Evolutionary conservation across 495 filamentous ascomycete genomes (phyloP), one percentile per base, ranked within the genome.

Genomic region (Xylaria nigripes): DNA sequence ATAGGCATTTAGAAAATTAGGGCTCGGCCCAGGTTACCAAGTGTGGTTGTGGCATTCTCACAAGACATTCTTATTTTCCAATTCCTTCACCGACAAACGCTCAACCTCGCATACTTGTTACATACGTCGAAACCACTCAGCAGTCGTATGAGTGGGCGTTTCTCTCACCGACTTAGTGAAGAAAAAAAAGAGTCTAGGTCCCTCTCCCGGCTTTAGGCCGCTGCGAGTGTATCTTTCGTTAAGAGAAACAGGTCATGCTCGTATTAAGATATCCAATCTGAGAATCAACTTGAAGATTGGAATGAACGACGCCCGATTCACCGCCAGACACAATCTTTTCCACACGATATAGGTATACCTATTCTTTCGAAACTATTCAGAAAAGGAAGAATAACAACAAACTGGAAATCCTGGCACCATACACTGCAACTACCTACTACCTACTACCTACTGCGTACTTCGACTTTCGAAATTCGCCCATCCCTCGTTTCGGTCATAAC

Each of bases 191-290:
- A 18, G 45, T n/a, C 32, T 23, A 38, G 18, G 21, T 41, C 32
- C 36, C 18, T 42, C 23, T 6, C 32, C 24, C 29, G 44, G 44
- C 6, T 13, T 12, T 12, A 36, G 32, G 15, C 32, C 2, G 44
- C 44, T 36, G 27, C 3, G 50, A 38, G 51, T 48, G 44, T 48
- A 48, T 48, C 27, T 36, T 23, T 19, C 32, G 0, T 16, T 32
- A 23, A 42, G 24, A 54, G 44, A 22, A 19, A 54, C 51, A 48
- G 51, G 44, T 54, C 51, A 48, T 48, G 44, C 44, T 48, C 51
- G 24, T 54, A 48, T 54, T 48, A 24, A 36, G 44, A 48, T 41
- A 30, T 41, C 44, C 44, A 42, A 54, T 32, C 32, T 38, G 51
- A 54, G 47, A 53, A 42, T 27, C 24, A 44, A 54, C 25, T 48